Evolutionary conservation across 805 yeast genomes (phyloP).

Genomic region (Maudiozyma pseudohumilis): DNA sequence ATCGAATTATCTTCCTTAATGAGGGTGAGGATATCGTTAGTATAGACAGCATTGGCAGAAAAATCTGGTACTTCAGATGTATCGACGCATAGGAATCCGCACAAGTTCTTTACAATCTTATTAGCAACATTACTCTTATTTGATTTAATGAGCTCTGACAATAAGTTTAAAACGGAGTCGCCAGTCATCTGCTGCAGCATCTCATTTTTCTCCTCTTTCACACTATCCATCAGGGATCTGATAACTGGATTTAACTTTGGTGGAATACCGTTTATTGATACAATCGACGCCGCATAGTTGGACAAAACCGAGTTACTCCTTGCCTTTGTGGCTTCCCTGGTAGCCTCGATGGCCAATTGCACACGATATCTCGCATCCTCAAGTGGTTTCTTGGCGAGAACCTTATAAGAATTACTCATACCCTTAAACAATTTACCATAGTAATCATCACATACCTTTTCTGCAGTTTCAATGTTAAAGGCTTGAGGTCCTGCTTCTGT

Average conservation of each 20-base stretch:
- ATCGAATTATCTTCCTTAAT: slow-evolving; percentile 65
- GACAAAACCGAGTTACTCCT: slow-evolving; percentile 58
- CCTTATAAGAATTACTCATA: slow-evolving; percentile 59
- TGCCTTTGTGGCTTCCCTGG: slow-evolving; percentile 40
- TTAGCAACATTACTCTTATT: slow-evolving; percentile 71
- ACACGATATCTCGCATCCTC: slow-evolving; percentile 73
- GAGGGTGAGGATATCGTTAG: slow-evolving; percentile 57
- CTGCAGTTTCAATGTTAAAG: slow-evolving; percentile 70
- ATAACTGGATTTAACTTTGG: slow-evolving; percentile 81
- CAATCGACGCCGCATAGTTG: slow-evolving; percentile 66
- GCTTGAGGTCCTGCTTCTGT: slow-evolving; percentile 91
- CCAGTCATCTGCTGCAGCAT: slow-evolving; percentile 68
- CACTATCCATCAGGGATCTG: slow-evolving; percentile 83
- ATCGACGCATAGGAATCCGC: slow-evolving; percentile 91
- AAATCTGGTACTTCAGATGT: slow-evolving; percentile 94
- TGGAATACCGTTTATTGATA: slow-evolving; percentile 58
- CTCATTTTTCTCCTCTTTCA: slow-evolving; percentile 62
- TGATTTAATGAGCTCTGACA: slow-evolving; percentile 43
- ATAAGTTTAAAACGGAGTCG: slow-evolving; percentile 51
- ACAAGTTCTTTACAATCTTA: slow-evolving; percentile 79
- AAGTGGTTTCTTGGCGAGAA: slow-evolving; percentile 59
- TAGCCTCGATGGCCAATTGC: slow-evolving; percentile 54
- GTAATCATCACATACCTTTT: slow-evolving; percentile 51
- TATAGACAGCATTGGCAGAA: slow-evolving; percentile 46
- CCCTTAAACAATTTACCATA: slow-evolving; percentile 55